Conservation (phyloP, 805 yeast genomes). For the Metschnikowia lachancei region DNA sequence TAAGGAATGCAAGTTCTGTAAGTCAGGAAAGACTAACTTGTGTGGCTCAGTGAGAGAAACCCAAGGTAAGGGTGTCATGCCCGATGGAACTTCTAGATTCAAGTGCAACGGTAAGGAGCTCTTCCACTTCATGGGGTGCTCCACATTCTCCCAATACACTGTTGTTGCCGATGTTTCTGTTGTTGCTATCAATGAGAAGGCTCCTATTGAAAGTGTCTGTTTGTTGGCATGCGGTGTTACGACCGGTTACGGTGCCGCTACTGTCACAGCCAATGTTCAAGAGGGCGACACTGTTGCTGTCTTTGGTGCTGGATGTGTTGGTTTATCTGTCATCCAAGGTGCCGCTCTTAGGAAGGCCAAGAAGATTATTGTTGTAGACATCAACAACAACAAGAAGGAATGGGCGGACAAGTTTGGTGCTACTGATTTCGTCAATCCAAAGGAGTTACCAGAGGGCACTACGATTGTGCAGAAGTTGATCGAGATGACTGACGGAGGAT, state of each 20-base stretch:
- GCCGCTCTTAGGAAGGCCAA: slow-evolving; percentile 80
- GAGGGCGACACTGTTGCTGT: slow-evolving; percentile 93
- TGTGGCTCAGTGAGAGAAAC: slow-evolving; percentile 96
- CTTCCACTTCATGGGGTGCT: slow-evolving; percentile 96
- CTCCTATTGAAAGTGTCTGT: slow-evolving; percentile 84
- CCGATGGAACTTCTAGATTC: slow-evolving; percentile 95
- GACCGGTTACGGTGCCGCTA: slow-evolving; percentile 97
- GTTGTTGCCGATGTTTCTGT: slow-evolving; percentile 97
- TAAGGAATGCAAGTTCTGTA: slow-evolving; percentile 90
- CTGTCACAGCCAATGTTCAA: slow-evolving; percentile 86
- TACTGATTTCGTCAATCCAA: slow-evolving; percentile 89
- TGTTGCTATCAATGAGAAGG: slow-evolving; percentile 83
- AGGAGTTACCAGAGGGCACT: slow-evolving; percentile 66
- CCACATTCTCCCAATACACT: slow-evolving; percentile 94
- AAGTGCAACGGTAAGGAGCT: slow-evolving; percentile 79
- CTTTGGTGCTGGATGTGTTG: slow-evolving; percentile 98
- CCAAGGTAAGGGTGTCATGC: slow-evolving; percentile 98
- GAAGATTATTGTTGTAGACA: slow-evolving; percentile 80
- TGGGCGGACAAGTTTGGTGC: slow-evolving; percentile 94
- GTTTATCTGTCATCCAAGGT: slow-evolving; percentile 94
- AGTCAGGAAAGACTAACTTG: slow-evolving; percentile 91
- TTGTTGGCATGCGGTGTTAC: slow-evolving; percentile 98
- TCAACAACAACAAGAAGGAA: slow-evolving; percentile 76
- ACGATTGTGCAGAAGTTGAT: slow-evolving; percentile 78
- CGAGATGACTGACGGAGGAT: slow-evolving; percentile 95